Evolutionary conservation across 2,329 filamentous ascomycete genomes (phyloP).

Genomic region (Apiospora saccharicola): DNA sequence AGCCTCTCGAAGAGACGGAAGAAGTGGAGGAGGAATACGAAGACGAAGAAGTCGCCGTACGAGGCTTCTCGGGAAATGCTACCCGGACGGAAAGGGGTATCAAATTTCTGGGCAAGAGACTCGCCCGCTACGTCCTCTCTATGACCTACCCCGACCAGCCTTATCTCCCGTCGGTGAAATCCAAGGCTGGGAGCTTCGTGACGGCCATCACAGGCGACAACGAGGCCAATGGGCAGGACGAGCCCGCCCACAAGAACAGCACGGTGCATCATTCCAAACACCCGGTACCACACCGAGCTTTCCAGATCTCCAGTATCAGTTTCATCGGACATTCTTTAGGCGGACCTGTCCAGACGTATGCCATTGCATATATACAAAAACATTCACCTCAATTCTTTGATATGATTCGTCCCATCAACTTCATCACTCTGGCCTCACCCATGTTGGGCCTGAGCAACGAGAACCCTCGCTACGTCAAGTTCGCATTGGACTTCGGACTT

Average conservation of each 20-base stretch:
- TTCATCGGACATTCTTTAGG: constrained; percentile 93
- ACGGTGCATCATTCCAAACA: constrained; percentile 57
- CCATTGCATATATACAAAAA: constrained; percentile 95
- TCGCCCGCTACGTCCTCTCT: constrained; percentile 88
- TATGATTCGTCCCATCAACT: constrained; percentile 86
- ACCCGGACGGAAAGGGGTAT: constrained; percentile 93
- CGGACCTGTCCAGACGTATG: constrained; percentile 90
- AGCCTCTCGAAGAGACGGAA: constrained; percentile 39
- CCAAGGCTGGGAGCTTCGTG: constrained; percentile 52
- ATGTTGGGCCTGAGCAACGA: constrained; percentile 95
- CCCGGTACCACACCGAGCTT: constrained; percentile 58
- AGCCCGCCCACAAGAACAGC: constrained; percentile 66
- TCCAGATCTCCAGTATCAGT: constrained; percentile 92
- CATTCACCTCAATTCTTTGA: constrained; percentile 93
- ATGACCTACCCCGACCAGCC: constrained; percentile 96
- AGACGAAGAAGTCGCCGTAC: constrained; percentile 85
- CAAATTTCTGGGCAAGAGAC: constrained; percentile 93
- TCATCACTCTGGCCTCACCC: constrained; percentile 85
- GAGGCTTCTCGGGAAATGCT: constrained; percentile 89
- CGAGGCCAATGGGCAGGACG: constrained; percentile 54
- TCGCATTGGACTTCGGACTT: constrained; percentile 93
- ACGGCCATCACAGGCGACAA: constrained; percentile 47
- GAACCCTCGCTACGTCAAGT: constrained; percentile 96
- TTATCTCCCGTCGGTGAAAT: constrained; percentile 72
- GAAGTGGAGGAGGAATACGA: constrained; percentile 67